phyloP scores from a whole-genome alignment of 2,329 filamentous ascomycete species.

The Cercospora zeae-maydis region DNA sequence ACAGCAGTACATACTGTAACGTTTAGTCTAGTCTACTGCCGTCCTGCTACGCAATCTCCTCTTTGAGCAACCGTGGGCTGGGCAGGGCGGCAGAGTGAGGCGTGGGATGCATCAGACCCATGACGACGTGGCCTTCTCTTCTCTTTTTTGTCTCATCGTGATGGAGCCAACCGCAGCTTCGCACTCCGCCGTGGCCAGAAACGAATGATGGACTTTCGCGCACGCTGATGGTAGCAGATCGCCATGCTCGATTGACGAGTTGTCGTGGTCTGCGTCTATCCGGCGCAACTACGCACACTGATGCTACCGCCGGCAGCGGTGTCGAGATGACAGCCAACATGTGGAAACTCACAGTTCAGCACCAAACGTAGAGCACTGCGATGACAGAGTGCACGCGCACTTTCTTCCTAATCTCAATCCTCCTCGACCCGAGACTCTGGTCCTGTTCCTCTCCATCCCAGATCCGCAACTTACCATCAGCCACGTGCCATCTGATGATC shows the following conservation, averaged over 20 bases:
- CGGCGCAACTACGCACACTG: not conserved
- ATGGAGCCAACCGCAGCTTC: not conserved
- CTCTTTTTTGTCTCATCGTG: not conserved
- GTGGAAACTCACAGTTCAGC: not conserved
- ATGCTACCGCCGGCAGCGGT: not conserved
- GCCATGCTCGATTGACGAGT: conserved; percentile 7
- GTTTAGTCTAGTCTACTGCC: too few species aligned
- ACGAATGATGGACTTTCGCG: not conserved
- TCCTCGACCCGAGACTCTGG: not conserved
- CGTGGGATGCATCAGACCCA: conserved; percentile 1
- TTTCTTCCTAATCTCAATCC: not conserved
- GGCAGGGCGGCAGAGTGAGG: not conserved
- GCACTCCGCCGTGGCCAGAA: not conserved
- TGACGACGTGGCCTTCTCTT: not conserved
- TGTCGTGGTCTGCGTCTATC: not conserved
- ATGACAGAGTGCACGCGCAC: not conserved
- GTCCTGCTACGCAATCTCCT: conserved; percentile 4
- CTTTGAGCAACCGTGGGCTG: not conserved
- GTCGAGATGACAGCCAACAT: not conserved
- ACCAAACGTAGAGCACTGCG: not conserved
- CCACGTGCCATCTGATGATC: not conserved
- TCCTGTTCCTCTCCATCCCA: not conserved
- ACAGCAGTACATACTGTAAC: too few species aligned
- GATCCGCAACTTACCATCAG: not conserved
- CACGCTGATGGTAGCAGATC: not conserved